Conservation (phyloP, 75 land plant species). For the Chamaecyparis obtusa region DNA sequence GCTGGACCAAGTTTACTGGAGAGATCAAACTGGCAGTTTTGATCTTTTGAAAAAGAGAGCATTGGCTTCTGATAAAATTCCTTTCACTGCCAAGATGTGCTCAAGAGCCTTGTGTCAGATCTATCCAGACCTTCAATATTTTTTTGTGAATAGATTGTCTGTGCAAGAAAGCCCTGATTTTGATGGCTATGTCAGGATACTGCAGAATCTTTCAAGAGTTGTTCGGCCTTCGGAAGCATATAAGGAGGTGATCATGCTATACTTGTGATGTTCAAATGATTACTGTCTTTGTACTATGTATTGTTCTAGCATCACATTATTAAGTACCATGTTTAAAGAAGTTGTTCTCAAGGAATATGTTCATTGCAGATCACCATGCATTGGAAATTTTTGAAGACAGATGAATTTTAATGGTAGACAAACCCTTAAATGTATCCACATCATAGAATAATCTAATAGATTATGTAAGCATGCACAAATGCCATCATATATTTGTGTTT, state of each 20-base stretch:
- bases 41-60: constrained; percentile 18
- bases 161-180: constrained; percentile 53
- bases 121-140: constrained; percentile 65
- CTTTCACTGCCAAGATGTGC: neutral
- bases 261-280: neutral
- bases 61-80: neutral
- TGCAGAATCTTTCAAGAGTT: constrained; percentile 43
- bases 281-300: no score
- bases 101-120: constrained; percentile 29
- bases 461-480: no score
- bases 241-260: constrained; percentile 41
- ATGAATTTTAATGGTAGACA: neutral
- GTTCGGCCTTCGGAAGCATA: constrained; percentile 62
- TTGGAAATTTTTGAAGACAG: neutral
- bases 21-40: constrained; percentile 59
- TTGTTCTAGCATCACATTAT: neutral
- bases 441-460: neutral
- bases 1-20: constrained; percentile 65
- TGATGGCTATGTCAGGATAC: constrained; percentile 44
- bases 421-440: neutral
- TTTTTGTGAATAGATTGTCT: constrained; percentile 67
- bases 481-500: no score
- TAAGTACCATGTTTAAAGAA: neutral
- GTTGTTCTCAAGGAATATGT: neutral
- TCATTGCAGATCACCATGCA: neutral